A percentile compares a stretch with the other conserved stretches of the same genome.
Conservation (phyloP, 1,284 basidiomycete species). For the Microbotryomycetes sp. region DNA sequence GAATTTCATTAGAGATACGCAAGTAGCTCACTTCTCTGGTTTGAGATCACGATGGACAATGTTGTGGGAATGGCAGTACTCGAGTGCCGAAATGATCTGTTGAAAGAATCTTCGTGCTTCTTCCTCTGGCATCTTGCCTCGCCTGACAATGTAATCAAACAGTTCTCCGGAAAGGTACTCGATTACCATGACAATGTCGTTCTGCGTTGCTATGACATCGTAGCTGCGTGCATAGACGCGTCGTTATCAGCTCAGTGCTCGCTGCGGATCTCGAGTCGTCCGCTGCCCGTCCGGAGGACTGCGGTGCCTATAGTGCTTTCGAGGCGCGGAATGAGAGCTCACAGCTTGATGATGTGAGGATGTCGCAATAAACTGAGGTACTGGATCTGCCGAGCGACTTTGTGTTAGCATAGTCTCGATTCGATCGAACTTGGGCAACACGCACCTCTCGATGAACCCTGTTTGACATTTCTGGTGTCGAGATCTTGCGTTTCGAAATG, state of each 20-base stretch:
- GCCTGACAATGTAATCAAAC: slow-evolving; percentile 88
- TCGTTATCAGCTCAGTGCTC: not conserved
- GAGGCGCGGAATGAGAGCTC: slow-evolving; percentile 39
- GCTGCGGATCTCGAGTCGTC: not conserved
- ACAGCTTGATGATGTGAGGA: slow-evolving; percentile 95
- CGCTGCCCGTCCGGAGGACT: not conserved
- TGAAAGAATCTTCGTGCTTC: slow-evolving; percentile 88
- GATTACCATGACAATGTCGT: slow-evolving; percentile 92
- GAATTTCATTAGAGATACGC: too few species aligned
- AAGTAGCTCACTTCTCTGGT: slow-evolving; percentile 74
- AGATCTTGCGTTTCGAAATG: slow-evolving; percentile 89
- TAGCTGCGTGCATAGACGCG: slow-evolving; percentile 53
- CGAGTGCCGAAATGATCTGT: slow-evolving; percentile 90
- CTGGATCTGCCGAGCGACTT: slow-evolving; percentile 54
- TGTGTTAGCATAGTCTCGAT: not conserved
- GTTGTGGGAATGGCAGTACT: slow-evolving; percentile 87
- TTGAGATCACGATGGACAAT: slow-evolving; percentile 95
- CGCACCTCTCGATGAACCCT: slow-evolving; percentile 73
- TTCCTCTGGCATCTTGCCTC: slow-evolving; percentile 77
- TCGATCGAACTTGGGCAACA: not conserved
- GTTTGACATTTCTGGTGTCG: slow-evolving; percentile 81
- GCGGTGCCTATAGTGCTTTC: too few species aligned
- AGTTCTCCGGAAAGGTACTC: slow-evolving; percentile 74
- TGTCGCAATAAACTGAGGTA: slow-evolving; percentile 87
- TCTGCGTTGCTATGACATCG: slow-evolving; percentile 87